Conservation (phyloP, 108 stramenopile genomes). For the Craspedostauros australis region DNA sequence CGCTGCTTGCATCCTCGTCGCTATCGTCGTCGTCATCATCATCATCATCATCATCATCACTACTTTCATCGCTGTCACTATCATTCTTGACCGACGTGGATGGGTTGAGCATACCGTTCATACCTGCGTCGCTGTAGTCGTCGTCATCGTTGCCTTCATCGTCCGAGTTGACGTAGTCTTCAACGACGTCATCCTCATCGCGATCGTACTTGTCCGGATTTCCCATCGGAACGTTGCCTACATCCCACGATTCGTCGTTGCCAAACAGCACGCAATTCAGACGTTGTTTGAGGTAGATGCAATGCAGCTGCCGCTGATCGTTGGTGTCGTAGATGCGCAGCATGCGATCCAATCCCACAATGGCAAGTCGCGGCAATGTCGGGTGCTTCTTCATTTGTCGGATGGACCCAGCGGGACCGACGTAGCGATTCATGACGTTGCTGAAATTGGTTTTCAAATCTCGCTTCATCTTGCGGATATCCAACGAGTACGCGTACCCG, state of each 20-base stretch:
- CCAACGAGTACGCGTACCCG: conserved; percentile 51
- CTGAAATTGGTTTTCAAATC: conserved; percentile 13
- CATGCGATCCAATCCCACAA: conserved; percentile 80
- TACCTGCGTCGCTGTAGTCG: conserved; percentile 22
- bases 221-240: conserved; percentile 6
- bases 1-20: background rate
- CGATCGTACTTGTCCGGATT: conserved; percentile 21
- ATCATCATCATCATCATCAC: conserved; percentile 1
- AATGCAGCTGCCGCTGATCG: conserved; percentile 46
- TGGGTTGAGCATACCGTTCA: conserved; percentile 8
- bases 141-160: conserved; percentile 33
- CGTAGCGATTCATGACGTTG: conserved; percentile 43
- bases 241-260: conserved; percentile 11
- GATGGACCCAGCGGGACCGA: conserved; percentile 73
- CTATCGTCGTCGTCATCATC: background rate
- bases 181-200: conserved; percentile 49
- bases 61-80: conserved; percentile 2
- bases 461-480: conserved; percentile 41
- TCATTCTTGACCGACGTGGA: background rate
- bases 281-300: conserved; percentile 82
- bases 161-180: conserved; percentile 64
- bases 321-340: conserved; percentile 69
- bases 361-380: conserved; percentile 53
- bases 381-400: conserved; percentile 55
- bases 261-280: conserved; percentile 74